Evolutionary conservation across 202 grass and related monocot genomes (phyloP).

Genomic region (Hordeum pubiflorum): DNA sequence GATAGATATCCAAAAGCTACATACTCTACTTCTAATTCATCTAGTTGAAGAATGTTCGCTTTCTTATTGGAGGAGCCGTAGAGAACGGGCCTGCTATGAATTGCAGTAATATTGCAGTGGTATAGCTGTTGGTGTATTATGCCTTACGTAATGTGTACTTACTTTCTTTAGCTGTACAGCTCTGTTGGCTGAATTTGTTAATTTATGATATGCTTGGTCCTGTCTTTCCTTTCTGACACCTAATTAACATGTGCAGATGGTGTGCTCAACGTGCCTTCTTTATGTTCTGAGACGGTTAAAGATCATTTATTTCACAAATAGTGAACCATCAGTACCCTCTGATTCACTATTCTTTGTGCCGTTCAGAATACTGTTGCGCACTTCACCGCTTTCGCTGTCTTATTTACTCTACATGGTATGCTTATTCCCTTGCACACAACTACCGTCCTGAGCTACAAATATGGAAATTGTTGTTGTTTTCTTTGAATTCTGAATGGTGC

Average conservation of each 20-base stretch:
- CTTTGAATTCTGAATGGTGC: slow-evolving; percentile 22
- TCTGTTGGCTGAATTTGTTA: not conserved
- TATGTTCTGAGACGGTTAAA: slow-evolving; percentile 78
- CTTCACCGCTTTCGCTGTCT: slow-evolving; percentile 75
- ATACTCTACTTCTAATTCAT: not conserved
- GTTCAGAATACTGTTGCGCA: slow-evolving; percentile 62
- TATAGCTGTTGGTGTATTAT: not conserved
- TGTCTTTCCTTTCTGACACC: slow-evolving; percentile 18
- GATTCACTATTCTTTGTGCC: slow-evolving; percentile 63
- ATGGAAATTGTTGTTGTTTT: not conserved
- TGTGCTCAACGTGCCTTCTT: slow-evolving; percentile 72
- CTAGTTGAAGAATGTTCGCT: not conserved
- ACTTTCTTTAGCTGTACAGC: not conserved
- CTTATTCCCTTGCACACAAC: slow-evolving; percentile 16
- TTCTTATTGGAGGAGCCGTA: not conserved
- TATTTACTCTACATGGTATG: slow-evolving; percentile 99
- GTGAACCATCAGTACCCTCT: slow-evolving; percentile 52
- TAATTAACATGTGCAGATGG: slow-evolving; percentile 56
- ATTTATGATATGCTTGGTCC: not conserved
- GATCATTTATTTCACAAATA: slow-evolving; percentile 79
- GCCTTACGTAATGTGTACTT: not conserved
- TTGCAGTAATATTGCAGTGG: not conserved
- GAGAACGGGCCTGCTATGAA: not conserved
- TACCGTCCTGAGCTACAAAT: not conserved
- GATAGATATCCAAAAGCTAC: not conserved